These are phyloP conservation scores for Calycina marina DNA, from an alignment of 2,329 filamentous ascomycete genomes.

Conservation along the genomic window DNA sequence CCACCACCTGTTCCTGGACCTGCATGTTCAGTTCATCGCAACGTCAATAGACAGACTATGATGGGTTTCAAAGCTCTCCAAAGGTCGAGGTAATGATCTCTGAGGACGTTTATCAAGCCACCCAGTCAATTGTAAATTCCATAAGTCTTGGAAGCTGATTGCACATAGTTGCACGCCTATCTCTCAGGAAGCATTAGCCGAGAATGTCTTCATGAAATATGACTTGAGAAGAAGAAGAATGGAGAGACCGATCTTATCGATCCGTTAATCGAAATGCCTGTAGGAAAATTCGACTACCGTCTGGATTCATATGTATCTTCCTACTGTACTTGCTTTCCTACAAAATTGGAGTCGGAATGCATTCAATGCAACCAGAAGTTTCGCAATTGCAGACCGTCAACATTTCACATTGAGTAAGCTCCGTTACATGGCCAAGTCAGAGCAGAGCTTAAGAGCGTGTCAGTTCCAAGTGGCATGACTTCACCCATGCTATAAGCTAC, in stretches of 20 bases:
- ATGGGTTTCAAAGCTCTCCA: conserved; percentile 32
- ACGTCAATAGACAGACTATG: too few relatives aligned
- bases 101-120: conserved; percentile 6
- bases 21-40: too few relatives aligned
- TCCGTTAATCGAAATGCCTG: conserved; percentile 53
- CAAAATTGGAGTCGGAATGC: too few relatives aligned
- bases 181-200: conserved; percentile 66
- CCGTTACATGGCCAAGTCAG: too few relatives aligned
- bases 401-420: too few relatives aligned
- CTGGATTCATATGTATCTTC: conserved; percentile 42
- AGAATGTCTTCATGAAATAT: conserved; percentile 59
- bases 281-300: conserved; percentile 57
- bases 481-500: neutral
- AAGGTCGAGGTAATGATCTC: conserved; percentile 46
- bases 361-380: too few relatives aligned
- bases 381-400: too few relatives aligned
- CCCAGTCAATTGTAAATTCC: too few relatives aligned
- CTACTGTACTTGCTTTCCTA: conserved; percentile 3
- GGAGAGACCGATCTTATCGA: conserved; percentile 45
- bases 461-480: neutral
- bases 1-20: too few relatives aligned
- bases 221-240: conserved; percentile 40
- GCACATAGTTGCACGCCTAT: conserved; percentile 58
- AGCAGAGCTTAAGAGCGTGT: too few relatives aligned
- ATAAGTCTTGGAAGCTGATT: conserved; percentile 10